These are phyloP conservation scores for Linnemannia elongata DNA, from an alignment of 192 early-diverging fungal species.

Conservation along the genomic window DNA sequence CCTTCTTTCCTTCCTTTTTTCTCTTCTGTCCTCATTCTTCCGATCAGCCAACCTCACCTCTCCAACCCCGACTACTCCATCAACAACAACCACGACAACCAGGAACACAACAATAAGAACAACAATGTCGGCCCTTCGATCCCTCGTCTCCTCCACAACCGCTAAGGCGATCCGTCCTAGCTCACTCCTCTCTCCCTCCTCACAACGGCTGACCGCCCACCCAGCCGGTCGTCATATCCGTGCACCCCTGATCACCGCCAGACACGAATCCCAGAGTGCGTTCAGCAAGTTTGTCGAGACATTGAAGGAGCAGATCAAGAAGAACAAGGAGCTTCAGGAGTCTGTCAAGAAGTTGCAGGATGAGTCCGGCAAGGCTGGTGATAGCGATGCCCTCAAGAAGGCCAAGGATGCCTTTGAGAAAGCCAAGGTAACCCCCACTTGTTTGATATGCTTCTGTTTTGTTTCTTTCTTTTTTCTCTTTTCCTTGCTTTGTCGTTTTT, in stretches of 20 bases:
- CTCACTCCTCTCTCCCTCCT: conserved; percentile 21
- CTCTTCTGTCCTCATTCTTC: neutral
- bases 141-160: conserved; percentile 41
- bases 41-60: neutral
- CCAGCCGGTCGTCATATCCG: conserved; percentile 34
- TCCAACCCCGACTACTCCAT: neutral
- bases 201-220: conserved; percentile 49
- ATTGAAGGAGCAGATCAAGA: conserved; percentile 91
- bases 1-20: neutral
- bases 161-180: conserved; percentile 36
- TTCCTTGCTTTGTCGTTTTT: neutral
- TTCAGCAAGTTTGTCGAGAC: conserved; percentile 84
- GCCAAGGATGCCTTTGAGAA: conserved; percentile 81
- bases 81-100: neutral
- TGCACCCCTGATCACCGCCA: conserved; percentile 39
- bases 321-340: conserved; percentile 94
- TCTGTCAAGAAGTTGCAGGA: conserved; percentile 93
- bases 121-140: conserved; percentile 56
- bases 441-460: neutral
- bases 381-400: conserved; percentile 89
- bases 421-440: conserved; percentile 64
- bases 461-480: neutral
- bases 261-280: conserved; percentile 52
- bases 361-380: conserved; percentile 82
- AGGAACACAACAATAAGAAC: neutral